Evolutionary conservation across 2,329 filamentous ascomycete species (phyloP).

Genomic region (Pezicula radicicola): DNA sequence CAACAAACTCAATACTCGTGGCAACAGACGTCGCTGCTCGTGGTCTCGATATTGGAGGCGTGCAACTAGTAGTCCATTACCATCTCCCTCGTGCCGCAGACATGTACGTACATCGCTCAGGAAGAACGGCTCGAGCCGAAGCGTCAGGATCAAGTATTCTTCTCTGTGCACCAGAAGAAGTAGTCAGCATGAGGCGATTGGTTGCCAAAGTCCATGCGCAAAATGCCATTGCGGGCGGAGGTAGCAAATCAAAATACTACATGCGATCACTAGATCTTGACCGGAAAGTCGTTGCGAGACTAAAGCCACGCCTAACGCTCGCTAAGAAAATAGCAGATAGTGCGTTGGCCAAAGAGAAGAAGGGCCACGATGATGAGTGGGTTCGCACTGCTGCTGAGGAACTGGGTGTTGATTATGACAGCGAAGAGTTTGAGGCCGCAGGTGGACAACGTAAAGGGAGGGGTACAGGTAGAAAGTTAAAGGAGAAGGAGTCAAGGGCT

Average conservation of each 20-base stretch:
- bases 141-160: constrained; percentile 78
- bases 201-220: constrained; percentile 82
- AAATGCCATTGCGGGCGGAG: constrained; percentile 35
- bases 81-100: constrained; percentile 90
- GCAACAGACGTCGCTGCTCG: constrained; percentile 93
- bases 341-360: constrained; percentile 81
- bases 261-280: constrained; percentile 84
- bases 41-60: constrained; percentile 87
- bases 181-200: constrained; percentile 76
- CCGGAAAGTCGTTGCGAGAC: constrained; percentile 68
- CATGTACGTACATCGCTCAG: constrained; percentile 92
- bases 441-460: constrained; percentile 61
- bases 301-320: constrained; percentile 74
- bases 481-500: constrained; percentile 66
- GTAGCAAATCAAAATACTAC: constrained; percentile 55
- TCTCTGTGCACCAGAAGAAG: constrained; percentile 89
- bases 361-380: constrained; percentile 80
- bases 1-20: constrained; percentile 66
- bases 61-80: constrained; percentile 91
- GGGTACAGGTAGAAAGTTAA: constrained; percentile 70
- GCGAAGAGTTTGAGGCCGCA: constrained; percentile 72
- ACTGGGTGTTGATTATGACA: constrained; percentile 90
- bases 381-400: constrained; percentile 83
- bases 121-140: constrained; percentile 84
- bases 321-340: constrained; percentile 88